A percentile compares a stretch with the other conserved stretches of the same genome.
Conservation (phyloP, 495 filamentous ascomycete species). For the Aspergillus biplanus region DNA sequence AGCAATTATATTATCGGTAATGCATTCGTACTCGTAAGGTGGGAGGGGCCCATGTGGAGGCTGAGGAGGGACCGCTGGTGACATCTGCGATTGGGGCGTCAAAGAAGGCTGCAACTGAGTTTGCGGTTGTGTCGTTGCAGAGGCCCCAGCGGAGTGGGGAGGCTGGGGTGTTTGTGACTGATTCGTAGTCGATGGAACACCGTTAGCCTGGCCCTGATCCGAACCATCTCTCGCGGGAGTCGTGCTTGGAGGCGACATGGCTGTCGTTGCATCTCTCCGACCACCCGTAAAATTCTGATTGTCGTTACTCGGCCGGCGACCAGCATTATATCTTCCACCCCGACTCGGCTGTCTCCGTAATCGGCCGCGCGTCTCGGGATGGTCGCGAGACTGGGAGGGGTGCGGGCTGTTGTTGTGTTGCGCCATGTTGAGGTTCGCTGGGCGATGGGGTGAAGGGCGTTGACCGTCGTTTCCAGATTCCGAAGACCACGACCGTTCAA, state of each 20-base stretch:
- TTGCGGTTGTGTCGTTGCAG: constrained; percentile 9
- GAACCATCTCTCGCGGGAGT: constrained; percentile 32
- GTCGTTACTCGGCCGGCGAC: constrained; percentile 36
- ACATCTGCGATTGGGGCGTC: constrained; percentile 24
- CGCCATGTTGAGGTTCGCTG: constrained; percentile 60
- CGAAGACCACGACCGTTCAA: constrained; percentile 55
- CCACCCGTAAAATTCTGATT: constrained; percentile 37
- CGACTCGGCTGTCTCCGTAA: constrained; percentile 48
- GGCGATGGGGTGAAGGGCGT: constrained; percentile 68
- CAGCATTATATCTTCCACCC: constrained; percentile 43
- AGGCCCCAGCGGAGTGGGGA: constrained; percentile 33
- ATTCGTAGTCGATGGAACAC: constrained; percentile 20
- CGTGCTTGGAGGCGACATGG: constrained; percentile 45
- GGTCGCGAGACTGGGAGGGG: constrained; percentile 42
- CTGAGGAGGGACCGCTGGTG: constrained; percentile 24
- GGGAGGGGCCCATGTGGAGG: constrained; percentile 29
- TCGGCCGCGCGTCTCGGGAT: constrained; percentile 49
- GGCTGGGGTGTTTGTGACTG: constrained; percentile 29
- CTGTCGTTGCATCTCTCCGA: constrained; percentile 33
- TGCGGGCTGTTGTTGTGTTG: constrained; percentile 53
- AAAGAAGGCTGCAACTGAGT: constrained; percentile 25
- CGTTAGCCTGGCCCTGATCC: constrained; percentile 32
- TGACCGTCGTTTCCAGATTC: constrained; percentile 55
- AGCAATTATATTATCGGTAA: constrained; percentile 53
- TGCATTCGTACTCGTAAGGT: constrained; percentile 59